Conservation (phyloP, 225 moss, liverwort and hornwort species). For the Pseudisothecium myosuroides region DNA sequence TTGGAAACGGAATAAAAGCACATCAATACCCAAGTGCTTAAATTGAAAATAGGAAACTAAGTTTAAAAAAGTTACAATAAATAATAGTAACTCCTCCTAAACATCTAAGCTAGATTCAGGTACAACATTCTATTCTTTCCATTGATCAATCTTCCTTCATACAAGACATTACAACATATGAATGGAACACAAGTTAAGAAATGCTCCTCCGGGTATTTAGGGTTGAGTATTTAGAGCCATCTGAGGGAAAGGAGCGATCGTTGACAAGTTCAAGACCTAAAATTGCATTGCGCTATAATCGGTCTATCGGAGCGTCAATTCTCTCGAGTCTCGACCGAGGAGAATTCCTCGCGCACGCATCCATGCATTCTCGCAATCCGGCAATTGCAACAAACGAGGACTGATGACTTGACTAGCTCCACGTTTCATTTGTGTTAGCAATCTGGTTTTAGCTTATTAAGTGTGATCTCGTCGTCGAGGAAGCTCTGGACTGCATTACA, state of each 20-base stretch:
- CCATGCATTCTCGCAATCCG: background rate
- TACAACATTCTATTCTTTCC: background rate
- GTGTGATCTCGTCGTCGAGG: background rate
- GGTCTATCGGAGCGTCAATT: background rate
- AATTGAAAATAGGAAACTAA: background rate
- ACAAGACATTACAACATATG: background rate
- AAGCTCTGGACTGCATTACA: background rate
- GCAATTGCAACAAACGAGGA: background rate
- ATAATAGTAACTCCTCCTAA: background rate
- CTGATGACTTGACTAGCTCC: background rate
- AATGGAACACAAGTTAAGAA: background rate
- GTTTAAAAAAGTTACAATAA: background rate
- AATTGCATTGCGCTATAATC: background rate
- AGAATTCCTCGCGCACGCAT: background rate
- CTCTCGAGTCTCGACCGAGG: background rate
- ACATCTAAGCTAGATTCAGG: background rate
- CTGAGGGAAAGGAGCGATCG: too few relatives aligned
- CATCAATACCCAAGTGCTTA: too few relatives aligned
- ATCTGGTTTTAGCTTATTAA: too few relatives aligned
- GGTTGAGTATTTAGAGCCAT: too few relatives aligned
- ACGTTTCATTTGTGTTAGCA: background rate
- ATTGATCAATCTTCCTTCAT: background rate
- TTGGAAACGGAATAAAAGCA: too few relatives aligned
- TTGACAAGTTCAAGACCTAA: background rate
- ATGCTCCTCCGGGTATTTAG: too few relatives aligned